Conservation (phyloP, 805 yeast species). For the Metschnikowia koreensis region DNA sequence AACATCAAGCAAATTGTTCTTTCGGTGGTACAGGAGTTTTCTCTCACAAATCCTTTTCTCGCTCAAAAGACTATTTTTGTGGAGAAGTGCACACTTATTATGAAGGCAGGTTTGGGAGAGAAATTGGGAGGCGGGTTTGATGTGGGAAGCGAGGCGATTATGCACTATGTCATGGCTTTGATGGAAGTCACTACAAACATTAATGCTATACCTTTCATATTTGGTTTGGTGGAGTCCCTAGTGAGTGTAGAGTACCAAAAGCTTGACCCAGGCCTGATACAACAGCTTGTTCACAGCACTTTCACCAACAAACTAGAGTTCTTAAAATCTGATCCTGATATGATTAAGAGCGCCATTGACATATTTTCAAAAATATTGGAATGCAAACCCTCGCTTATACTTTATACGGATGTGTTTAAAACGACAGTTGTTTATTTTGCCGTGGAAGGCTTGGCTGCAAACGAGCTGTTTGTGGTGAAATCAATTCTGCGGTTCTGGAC, state of each 20-base stretch:
- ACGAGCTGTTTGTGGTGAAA: constrained; percentile 57
- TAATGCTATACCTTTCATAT: constrained; percentile 43
- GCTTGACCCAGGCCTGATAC: constrained; percentile 31
- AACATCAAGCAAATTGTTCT: constrained; percentile 43
- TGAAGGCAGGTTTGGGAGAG: constrained; percentile 66
- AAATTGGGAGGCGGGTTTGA: constrained; percentile 64
- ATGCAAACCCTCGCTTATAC: constrained; percentile 46
- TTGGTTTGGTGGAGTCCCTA: constrained; percentile 45
- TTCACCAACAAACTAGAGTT: constrained; percentile 34
- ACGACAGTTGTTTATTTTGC: constrained; percentile 27
- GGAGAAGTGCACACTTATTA: constrained; percentile 61
- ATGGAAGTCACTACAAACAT: constrained; percentile 17
- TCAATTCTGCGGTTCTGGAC: constrained; percentile 58
- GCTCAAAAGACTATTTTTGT: constrained; percentile 49
- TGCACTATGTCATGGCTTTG: constrained; percentile 10
- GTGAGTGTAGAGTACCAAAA: constrained; percentile 35
- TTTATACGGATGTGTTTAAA: constrained; percentile 30
- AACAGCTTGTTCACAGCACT: constrained; percentile 35
- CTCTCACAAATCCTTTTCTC: constrained; percentile 37
- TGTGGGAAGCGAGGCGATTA: constrained; percentile 25
- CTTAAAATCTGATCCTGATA: constrained; percentile 56
- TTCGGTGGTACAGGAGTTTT: constrained; percentile 39
- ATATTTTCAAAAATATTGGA: constrained; percentile 51
- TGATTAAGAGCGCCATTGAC: constrained; percentile 50
- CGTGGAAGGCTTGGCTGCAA: constrained; percentile 39